A percentile compares a stretch with the other conserved stretches of the same genome.
phyloP scores from a whole-genome alignment of 495 filamentous ascomycete species.

The Podospora appendiculata region DNA sequence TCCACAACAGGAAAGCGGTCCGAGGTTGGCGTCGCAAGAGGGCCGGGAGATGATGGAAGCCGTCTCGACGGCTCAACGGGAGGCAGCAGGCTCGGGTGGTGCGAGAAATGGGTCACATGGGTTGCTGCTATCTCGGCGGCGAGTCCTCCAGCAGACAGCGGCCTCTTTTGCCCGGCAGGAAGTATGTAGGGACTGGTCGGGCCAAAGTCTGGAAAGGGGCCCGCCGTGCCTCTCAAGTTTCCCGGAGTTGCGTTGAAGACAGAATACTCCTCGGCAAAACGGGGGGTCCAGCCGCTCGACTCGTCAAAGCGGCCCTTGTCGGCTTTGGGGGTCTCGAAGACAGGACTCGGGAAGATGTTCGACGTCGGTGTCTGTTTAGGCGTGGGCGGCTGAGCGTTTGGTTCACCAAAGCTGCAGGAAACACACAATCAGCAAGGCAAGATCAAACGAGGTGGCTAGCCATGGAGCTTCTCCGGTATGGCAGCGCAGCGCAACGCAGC shows the following conservation, averaged over 20 bases:
- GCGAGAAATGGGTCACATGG: conserved; percentile 53
- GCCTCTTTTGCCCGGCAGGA: conserved; percentile 28
- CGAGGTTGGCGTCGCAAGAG: conserved; percentile 30
- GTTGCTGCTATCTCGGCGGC: conserved; percentile 42
- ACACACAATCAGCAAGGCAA: conserved; percentile 13
- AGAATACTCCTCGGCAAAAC: conserved; percentile 50
- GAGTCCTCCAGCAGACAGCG: conserved; percentile 29
- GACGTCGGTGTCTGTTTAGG: conserved; percentile 69
- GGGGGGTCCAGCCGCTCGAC: conserved; percentile 43
- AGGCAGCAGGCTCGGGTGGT: conserved; percentile 42
- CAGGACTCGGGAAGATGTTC: conserved; percentile 49
- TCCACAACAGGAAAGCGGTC: conserved; percentile 17
- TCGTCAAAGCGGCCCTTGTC: conserved; percentile 40
- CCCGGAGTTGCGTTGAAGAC: conserved; percentile 50
- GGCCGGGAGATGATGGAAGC: conserved; percentile 47
- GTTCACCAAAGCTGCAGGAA: conserved; percentile 62
- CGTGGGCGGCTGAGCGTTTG: conserved; percentile 69
- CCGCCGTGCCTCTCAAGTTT: conserved; percentile 35
- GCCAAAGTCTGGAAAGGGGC: conserved; percentile 32
- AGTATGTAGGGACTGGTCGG: conserved; percentile 22
- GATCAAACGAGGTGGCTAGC: too few species aligned
- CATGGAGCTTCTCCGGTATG: too few species aligned
- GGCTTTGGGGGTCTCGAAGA: conserved; percentile 60
- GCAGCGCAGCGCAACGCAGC: too few species aligned
- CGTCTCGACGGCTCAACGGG: conserved; percentile 50